Conservation (phyloP, 2,329 filamentous ascomycete species). For the Rugonectria rugulosa region DNA sequence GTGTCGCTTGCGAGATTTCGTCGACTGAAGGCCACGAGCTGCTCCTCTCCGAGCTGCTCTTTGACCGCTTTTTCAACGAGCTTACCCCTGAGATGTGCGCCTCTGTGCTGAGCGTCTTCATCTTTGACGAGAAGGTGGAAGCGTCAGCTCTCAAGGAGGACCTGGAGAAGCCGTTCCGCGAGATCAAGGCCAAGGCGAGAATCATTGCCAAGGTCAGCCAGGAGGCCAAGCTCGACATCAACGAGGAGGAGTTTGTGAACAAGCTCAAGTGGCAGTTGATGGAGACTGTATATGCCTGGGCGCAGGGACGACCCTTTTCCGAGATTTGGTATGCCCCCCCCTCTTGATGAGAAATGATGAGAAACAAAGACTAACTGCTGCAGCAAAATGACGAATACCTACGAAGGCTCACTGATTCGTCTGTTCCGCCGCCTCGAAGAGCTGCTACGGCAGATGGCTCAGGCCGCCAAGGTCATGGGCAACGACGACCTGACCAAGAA, state of each 20-base stretch:
- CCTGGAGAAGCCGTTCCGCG: conserved; percentile 82
- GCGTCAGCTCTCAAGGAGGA: conserved; percentile 81
- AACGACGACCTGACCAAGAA: conserved; percentile 92
- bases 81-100: conserved; percentile 87
- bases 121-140: conserved; percentile 95
- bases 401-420: conserved; percentile 95
- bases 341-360: too few species aligned
- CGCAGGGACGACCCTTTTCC: conserved; percentile 86
- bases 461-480: conserved; percentile 97
- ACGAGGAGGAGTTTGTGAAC: conserved; percentile 91
- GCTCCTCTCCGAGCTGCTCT: conserved; percentile 89
- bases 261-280: conserved; percentile 95
- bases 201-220: conserved; percentile 92
- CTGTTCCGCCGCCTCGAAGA: conserved; percentile 96
- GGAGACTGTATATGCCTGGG: conserved; percentile 95
- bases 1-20: conserved; percentile 97
- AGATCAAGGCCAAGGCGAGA: conserved; percentile 86
- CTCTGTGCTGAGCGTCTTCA: conserved; percentile 88
- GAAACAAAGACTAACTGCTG: conserved; percentile 30
- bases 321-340: conserved; percentile 97
- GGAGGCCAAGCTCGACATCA: conserved; percentile 92
- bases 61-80: conserved; percentile 98
- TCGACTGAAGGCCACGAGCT: conserved; percentile 91
- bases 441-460: conserved; percentile 90
- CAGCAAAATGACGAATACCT: conserved; percentile 99